Evolutionary conservation across 345 rosid genomes (phyloP).

Genomic region (Gynandropsis gynandra): DNA sequence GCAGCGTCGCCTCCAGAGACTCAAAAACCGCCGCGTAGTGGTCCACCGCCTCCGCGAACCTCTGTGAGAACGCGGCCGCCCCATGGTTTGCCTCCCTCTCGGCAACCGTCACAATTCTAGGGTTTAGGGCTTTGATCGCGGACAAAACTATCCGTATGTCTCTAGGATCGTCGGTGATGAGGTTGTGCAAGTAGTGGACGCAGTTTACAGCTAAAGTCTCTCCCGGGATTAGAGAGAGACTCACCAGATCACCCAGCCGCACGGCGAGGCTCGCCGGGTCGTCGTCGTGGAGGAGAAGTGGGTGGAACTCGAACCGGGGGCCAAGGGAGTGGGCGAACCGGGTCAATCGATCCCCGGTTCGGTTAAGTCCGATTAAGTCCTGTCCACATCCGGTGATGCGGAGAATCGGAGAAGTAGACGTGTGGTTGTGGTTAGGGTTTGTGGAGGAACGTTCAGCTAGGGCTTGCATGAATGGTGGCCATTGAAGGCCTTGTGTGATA

Average conservation of each 20-base stretch:
- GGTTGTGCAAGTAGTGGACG: constrained; percentile 56
- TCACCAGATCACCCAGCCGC: constrained; percentile 34
- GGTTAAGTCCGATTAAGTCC: constrained; percentile 45
- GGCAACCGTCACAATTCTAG: constrained; percentile 68
- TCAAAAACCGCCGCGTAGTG: constrained; percentile 70
- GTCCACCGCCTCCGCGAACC: constrained; percentile 77
- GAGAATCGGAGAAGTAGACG: constrained; percentile 50
- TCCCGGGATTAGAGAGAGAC: constrained; percentile 43
- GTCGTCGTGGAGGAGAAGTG: constrained; percentile 50
- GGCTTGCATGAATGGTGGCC: constrained; percentile 99
- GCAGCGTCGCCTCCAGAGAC: constrained; percentile 86
- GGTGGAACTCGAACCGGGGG: constrained; percentile 72
- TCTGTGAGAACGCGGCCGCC: constrained; percentile 52
- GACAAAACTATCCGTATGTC: constrained; percentile 48
- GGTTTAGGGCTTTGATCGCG: constrained; percentile 57
- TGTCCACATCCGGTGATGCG: constrained; percentile 83
- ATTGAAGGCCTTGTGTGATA: constrained; percentile 95
- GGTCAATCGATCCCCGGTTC: constrained; percentile 80
- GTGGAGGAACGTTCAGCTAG: constrained; percentile 49
- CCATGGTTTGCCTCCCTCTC: constrained; percentile 79
- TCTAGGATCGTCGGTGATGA: constrained; percentile 42
- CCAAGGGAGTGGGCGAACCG: constrained; percentile 77
- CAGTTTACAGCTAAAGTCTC: constrained; percentile 79
- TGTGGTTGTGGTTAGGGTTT: constrained; percentile 25
- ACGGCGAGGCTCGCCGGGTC: constrained; percentile 39